Base-by-base conservation (phyloP, 768 basidiomycete species). In the Tylopilus sp. region DNA sequence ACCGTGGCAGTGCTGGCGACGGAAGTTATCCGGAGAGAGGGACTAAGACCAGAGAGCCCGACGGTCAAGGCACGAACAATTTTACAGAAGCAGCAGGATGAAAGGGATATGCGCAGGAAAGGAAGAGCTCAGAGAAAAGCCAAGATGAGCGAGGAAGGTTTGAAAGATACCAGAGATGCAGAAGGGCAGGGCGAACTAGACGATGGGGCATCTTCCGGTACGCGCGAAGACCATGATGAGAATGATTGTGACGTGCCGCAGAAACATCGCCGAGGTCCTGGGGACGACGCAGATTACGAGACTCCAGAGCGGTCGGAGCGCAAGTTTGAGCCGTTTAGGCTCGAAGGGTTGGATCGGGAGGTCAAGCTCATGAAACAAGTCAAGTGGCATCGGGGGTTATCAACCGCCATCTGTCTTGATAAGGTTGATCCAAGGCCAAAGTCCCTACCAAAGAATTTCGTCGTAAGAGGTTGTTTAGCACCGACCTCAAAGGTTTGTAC, bases 281-380 rank as follows among this genome's bases (percentile, higher is more conserved):
- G 90, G 3, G 90, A 93, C 24, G 88, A 90, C 25, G 89, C 86
- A 60, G 89, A 89, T 54, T 90, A 89, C 59, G 77, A 78, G 61
- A 87, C 86, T 12, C 88, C 89, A 3, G 73, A 78, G 41, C 72
- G 72, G 58, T 70, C 72, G 31, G 71, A 71, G 25, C 69, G 72
- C 43, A 67, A 70, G 33, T 49, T 69, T 49, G 83, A 81, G 66
- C 66, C 73, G 16, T 65, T 72, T 19, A 67, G 71, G 48, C 74
- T 72, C 30, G 65, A 58, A 16, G 73, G 71, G 25, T 72, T 65
- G 19, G 71, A 63, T 43, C 67, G 65, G 34, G 60, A 63, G 45
- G 52, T 30, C 37, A 66, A 58, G 49, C 66, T 72, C 44, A 70
- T 72, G 63, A 80, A 84, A 63, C 75, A 83, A 50, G 90, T 92